Evolutionary conservation across 495 filamentous ascomycete genomes (phyloP).

Genomic region (Hyaloscypha hepaticicola): DNA sequence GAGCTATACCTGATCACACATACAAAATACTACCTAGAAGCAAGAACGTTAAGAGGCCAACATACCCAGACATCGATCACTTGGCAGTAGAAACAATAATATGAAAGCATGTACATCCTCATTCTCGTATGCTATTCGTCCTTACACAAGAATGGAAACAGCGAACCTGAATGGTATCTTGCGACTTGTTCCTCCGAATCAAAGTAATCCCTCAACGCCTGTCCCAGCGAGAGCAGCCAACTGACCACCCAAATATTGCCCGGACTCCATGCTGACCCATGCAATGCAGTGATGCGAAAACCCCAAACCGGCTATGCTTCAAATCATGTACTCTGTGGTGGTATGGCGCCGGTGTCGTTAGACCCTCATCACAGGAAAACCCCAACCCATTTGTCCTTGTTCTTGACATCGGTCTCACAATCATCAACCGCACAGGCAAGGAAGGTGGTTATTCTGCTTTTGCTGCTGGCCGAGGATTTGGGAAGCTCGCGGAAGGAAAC

Average conservation of each 20-base stretch:
- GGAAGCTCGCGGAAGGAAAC: conserved; percentile 43
- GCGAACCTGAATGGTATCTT: neutral
- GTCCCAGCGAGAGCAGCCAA: neutral
- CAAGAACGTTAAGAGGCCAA: neutral
- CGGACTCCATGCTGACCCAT: conserved; percentile 24
- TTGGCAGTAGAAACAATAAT: neutral
- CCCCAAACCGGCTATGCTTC: conserved; percentile 21
- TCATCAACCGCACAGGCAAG: conserved; percentile 48
- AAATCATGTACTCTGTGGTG: conserved; percentile 11
- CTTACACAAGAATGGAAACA: neutral
- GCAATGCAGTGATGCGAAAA: conserved; percentile 9
- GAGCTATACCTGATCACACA: too few relatives aligned
- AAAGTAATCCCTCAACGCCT: conserved; percentile 10
- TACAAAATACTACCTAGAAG: too few relatives aligned
- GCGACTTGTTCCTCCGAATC: conserved; percentile 1
- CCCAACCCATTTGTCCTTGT: conserved; percentile 35
- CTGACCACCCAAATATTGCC: neutral
- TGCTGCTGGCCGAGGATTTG: neutral
- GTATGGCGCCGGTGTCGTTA: neutral
- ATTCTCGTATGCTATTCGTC: neutral
- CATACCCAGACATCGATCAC: neutral
- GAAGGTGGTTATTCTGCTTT: conserved; percentile 9
- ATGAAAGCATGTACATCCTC: neutral
- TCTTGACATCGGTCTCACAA: conserved; percentile 39
- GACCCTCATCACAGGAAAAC: conserved; percentile 24